A percentile compares a stretch with the other conserved stretches of the same genome.
phyloP scores from a whole-genome alignment of 306 rosid genomes.

The Carpinus fangiana region DNA sequence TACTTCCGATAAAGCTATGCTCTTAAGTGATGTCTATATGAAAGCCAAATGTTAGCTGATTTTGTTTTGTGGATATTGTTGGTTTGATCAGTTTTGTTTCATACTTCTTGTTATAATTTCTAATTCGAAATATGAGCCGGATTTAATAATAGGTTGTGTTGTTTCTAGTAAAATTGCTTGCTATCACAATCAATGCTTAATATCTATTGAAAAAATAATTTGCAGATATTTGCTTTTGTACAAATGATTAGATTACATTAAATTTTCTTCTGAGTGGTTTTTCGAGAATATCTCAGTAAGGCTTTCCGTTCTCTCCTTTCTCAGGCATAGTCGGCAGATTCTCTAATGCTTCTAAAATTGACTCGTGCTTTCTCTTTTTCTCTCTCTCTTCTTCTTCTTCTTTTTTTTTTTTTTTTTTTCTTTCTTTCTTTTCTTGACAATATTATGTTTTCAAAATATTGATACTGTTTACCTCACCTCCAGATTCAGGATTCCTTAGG shows the following conservation, averaged over 20 bases:
- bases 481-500: conserved; percentile 86
- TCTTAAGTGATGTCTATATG: not conserved
- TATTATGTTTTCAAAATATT: conserved; percentile 14
- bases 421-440: not conserved
- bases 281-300: not conserved
- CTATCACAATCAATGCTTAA: not conserved
- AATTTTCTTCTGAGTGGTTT: not conserved
- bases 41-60: not conserved
- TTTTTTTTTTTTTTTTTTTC: not conserved
- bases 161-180: not conserved
- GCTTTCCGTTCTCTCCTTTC: not conserved
- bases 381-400: too few species aligned
- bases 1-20: not conserved
- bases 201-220: not conserved
- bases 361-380: not conserved
- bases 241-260: not conserved
- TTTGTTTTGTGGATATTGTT: not conserved
- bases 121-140: not conserved
- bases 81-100: not conserved
- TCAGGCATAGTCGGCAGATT: not conserved
- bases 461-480: conserved; percentile 23
- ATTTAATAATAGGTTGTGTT: not conserved
- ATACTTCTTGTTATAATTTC: not conserved
- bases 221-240: too few species aligned
- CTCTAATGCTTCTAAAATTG: not conserved